Base-by-base conservation (phyloP, 2,329 filamentous ascomycete genomes). In the Penicillium nordicum region DNA sequence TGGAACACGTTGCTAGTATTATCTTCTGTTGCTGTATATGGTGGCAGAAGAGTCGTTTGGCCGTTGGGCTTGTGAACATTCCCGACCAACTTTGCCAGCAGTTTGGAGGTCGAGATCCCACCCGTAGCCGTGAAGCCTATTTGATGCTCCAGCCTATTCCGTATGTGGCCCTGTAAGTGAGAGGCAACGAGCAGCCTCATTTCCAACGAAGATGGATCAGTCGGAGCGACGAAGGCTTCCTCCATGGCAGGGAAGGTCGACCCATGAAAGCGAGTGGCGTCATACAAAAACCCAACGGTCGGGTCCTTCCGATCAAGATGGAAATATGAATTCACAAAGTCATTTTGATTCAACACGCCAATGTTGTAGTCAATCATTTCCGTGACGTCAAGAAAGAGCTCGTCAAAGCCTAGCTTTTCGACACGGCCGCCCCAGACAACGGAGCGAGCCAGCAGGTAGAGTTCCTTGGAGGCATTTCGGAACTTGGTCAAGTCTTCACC, bases 401-500 rank as follows among this genome's bases (percentile, higher is more conserved):
- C 94, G 71, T 97, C 94, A 62, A 97, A 90, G 0, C 94, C 93
- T 29, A 97, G 77, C 23, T 88, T 84, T 75, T 97, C 92, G 2
- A 88, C 87, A 59, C 85, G 88, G 34, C 79, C 80, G 60, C 86
- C 90, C 92, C 92, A 97, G 0, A 89, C 87, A 67, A 88, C 88
- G 16, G 80, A 78, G 56, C 84, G 84, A 50, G 97, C 78, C 63
- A 92, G 88, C 32, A 80, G 77, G 74, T 90, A 95, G 4, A 96
- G 80, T 43, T 80, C 79, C 75, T 97, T 97, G 57, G 91, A 96
- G 25, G 84, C 88, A 79, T 96, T 86, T 14, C 93, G 87, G 69
- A 97, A 97, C 5, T 84, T 85, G 14, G 88, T 88, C 63, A 96
- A 78, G 66, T 96, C 92, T 74, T 97, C 92, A 30, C 93, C 92